These are phyloP conservation scores for Hypsizygus marmoreus DNA, from an alignment of 768 basidiomycete species.

Conservation along the genomic window DNA sequence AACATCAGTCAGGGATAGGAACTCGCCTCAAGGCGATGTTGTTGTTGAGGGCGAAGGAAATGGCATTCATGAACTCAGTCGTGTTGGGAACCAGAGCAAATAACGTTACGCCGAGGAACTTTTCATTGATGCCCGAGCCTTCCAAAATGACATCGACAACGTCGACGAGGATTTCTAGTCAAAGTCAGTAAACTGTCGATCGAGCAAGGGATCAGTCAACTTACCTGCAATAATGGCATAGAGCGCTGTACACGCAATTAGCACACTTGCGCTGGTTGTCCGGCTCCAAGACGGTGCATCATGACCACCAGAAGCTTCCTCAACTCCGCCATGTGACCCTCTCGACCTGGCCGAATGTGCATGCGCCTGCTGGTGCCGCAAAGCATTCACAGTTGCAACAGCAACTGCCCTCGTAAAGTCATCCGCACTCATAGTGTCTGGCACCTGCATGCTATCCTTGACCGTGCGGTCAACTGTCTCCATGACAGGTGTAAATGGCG, in stretches of 20 bases:
- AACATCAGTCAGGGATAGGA: neutral
- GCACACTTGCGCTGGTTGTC: slow-evolving; percentile 82
- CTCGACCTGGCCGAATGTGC: slow-evolving; percentile 48
- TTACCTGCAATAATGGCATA: slow-evolving; percentile 95
- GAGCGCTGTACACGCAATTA: slow-evolving; percentile 85
- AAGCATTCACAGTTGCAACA: slow-evolving; percentile 88
- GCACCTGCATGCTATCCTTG: slow-evolving; percentile 60
- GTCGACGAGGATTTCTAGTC: slow-evolving; percentile 86
- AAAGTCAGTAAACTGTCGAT: too few relatives aligned
- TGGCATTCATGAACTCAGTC: slow-evolving; percentile 99
- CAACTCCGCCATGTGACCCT: slow-evolving; percentile 43
- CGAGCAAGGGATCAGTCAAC: neutral
- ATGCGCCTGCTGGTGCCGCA: slow-evolving; percentile 77
- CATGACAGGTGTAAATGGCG: slow-evolving; percentile 60
- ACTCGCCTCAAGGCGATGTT: slow-evolving; percentile 92
- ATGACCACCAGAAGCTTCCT: slow-evolving; percentile 74
- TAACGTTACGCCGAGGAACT: slow-evolving; percentile 94
- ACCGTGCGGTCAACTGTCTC: slow-evolving; percentile 81
- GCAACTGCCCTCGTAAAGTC: slow-evolving; percentile 94
- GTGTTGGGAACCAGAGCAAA: slow-evolving; percentile 99
- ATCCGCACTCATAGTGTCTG: slow-evolving; percentile 73
- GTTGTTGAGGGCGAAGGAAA: slow-evolving; percentile 94
- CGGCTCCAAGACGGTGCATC: slow-evolving; percentile 98
- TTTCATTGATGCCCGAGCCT: slow-evolving; percentile 93
- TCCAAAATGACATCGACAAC: slow-evolving; percentile 93